These are phyloP conservation scores for Paraconiothyrium brasiliense DNA, from an alignment of 2,329 filamentous ascomycete genomes.

Conservation along the genomic window DNA sequence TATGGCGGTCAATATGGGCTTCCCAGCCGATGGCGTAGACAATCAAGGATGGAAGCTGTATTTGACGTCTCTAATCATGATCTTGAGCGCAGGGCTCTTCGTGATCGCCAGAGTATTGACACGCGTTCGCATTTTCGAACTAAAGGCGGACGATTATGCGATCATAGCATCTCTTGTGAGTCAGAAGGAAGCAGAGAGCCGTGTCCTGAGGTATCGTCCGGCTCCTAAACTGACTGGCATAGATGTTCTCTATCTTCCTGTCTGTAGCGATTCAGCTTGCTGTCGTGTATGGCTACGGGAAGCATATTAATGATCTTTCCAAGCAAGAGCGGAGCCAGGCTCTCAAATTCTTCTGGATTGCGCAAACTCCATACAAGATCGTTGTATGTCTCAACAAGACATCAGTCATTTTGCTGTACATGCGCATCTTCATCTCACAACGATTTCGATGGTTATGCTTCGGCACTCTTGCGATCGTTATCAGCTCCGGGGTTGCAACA, in stretches of 20 bases:
- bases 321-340: neutral
- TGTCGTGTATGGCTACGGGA: conserved; percentile 14
- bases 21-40: conserved; percentile 5
- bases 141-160: conserved; percentile 14
- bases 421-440: conserved; percentile 15
- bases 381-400: conserved; percentile 18
- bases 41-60: conserved; percentile 19
- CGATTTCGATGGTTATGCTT: conserved; percentile 13
- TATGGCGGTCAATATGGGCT: conserved; percentile 14
- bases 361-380: conserved; percentile 16
- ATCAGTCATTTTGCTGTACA: conserved; percentile 16
- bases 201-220: neutral
- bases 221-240: neutral
- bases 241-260: conserved; percentile 11
- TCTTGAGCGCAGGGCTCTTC: conserved; percentile 9
- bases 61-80: conserved; percentile 17
- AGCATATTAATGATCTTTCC: conserved; percentile 13
- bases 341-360: conserved; percentile 15
- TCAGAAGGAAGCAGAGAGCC: neutral
- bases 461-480: conserved; percentile 9
- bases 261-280: conserved; percentile 16
- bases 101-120: conserved; percentile 13
- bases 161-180: conserved; percentile 15
- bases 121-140: neutral
- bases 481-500: conserved; percentile 14